Evolutionary conservation across 1,284 basidiomycete species (phyloP).

Genomic region (Trichosporon ovoides): DNA sequence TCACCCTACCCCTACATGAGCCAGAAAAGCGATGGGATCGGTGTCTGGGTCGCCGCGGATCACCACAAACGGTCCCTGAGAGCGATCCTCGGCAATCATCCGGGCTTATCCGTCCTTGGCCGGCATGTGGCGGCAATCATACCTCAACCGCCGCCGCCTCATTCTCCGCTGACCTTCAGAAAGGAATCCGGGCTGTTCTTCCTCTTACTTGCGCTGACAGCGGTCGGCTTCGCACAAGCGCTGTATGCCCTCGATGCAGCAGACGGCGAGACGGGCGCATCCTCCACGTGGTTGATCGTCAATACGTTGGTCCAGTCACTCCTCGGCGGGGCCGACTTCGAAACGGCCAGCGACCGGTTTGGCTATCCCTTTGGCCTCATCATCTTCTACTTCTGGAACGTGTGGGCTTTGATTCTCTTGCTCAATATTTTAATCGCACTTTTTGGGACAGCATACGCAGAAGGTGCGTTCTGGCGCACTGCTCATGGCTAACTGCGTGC

Average conservation of each 20-base stretch:
- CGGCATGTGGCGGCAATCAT: no score
- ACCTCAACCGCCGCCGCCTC: no score
- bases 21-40: no score
- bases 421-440: constrained; percentile 93
- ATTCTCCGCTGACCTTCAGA: neutral
- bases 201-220: constrained; percentile 70
- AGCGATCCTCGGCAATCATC: constrained; percentile 19
- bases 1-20: no score
- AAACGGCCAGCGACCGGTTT: constrained; percentile 54
- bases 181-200: constrained; percentile 92
- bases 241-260: constrained; percentile 86
- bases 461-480: constrained; percentile 39
- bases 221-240: constrained; percentile 67
- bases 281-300: constrained; percentile 58
- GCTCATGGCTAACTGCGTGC: no score
- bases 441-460: constrained; percentile 83
- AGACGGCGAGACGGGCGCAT: constrained; percentile 70
- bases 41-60: no score
- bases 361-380: constrained; percentile 61
- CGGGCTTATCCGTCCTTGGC: no score
- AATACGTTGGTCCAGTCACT: constrained; percentile 75
- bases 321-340: constrained; percentile 74
- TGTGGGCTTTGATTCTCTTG: constrained; percentile 76
- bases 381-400: constrained; percentile 85
- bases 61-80: no score